These are phyloP conservation scores for Pulicaria dysenterica DNA, from an alignment of 129 eudicot genomes.

Conservation along the genomic window DNA sequence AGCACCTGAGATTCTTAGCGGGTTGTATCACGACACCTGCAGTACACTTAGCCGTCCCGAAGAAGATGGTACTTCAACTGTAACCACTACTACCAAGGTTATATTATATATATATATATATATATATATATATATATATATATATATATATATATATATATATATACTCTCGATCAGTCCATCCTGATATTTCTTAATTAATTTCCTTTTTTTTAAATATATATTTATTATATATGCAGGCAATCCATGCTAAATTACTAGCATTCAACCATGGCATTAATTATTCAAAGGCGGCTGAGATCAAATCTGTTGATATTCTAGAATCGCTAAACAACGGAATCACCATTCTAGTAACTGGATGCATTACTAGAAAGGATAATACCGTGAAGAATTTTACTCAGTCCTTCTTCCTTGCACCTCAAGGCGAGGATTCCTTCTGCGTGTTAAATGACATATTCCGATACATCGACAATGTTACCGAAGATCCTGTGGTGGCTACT, in stretches of 20 bases:
- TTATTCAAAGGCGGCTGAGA: not conserved
- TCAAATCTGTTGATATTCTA: not conserved
- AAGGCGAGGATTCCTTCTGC: not conserved
- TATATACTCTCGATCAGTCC: no score
- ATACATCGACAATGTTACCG: not conserved
- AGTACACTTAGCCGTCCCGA: no score
- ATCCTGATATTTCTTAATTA: no score
- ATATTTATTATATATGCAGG: no score
- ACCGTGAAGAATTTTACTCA: not conserved
- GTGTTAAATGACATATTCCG: not conserved
- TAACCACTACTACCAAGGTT: no score
- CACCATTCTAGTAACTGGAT: not conserved
- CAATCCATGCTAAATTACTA: not conserved
- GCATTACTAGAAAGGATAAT: conserved; percentile 3
- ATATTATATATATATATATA: no score
- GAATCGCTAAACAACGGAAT: not conserved
- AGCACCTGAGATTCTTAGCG: no score
- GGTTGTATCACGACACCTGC: no score
- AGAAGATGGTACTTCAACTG: no score
- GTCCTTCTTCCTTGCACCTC: conserved; percentile 4
- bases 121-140: no score
- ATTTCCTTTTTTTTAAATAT: no score
- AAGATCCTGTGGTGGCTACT: not conserved
- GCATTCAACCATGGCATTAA: not conserved
- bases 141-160: no score